Percentiles rank a stretch among this genome's conserved stretches.
Conservation (phyloP, 495 filamentous ascomycete genomes). For the Penicillium canariense region DNA sequence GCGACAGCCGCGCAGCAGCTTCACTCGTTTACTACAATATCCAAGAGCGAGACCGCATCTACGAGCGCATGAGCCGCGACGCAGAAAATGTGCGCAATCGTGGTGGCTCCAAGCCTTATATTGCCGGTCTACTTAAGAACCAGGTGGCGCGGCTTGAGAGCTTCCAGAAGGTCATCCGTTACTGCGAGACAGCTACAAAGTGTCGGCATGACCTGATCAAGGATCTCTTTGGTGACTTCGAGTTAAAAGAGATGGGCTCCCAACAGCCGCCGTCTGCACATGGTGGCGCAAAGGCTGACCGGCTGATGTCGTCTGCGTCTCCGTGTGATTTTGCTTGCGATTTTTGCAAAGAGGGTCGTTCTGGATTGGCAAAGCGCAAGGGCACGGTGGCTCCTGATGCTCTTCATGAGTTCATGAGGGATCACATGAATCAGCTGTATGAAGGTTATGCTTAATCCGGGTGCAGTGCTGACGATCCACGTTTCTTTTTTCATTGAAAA, state of each 20-base stretch:
- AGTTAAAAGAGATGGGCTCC: constrained; percentile 42
- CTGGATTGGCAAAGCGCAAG: constrained; percentile 61
- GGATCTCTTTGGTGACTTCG: constrained; percentile 74
- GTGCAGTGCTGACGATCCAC: background rate
- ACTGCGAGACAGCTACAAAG: constrained; percentile 70
- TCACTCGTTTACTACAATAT: constrained; percentile 88
- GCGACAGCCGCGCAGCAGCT: constrained; percentile 80
- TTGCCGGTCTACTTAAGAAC: constrained; percentile 27
- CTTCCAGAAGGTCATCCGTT: constrained; percentile 62
- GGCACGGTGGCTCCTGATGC: constrained; percentile 31
- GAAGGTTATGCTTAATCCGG: constrained; percentile 16
- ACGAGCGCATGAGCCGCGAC: constrained; percentile 46
- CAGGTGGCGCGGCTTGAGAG: constrained; percentile 43
- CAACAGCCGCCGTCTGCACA: constrained; percentile 27
- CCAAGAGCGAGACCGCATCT: constrained; percentile 75
- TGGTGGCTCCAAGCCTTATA: constrained; percentile 15
- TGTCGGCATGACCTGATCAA: constrained; percentile 79
- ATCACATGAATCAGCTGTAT: constrained; percentile 6
- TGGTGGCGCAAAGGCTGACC: background rate
- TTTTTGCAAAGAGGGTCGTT: constrained; percentile 72
- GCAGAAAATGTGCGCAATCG: constrained; percentile 38
- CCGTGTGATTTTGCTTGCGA: constrained; percentile 87
- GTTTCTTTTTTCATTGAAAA: background rate
- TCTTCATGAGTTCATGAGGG: background rate
- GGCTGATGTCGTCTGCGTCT: constrained; percentile 15